Conservation (phyloP, 352 stramenopile species). For the Pythium folliculosum region DNA sequence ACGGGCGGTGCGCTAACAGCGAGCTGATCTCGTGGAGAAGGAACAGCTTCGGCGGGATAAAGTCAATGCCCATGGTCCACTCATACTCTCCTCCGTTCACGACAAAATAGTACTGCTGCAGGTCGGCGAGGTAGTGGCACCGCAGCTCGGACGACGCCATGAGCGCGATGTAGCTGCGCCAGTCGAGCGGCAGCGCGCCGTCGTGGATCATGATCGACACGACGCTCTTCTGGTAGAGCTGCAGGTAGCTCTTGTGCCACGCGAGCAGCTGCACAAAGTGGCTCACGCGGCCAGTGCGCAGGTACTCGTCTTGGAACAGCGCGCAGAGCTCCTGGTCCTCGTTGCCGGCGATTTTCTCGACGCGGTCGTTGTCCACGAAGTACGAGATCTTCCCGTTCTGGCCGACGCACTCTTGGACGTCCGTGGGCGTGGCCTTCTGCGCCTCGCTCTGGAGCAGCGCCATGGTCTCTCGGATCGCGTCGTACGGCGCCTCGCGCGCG, state of each 20-base stretch:
- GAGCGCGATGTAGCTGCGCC: slow-evolving; percentile 83
- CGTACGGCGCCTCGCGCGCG: slow-evolving; percentile 67
- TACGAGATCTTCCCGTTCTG: slow-evolving; percentile 41
- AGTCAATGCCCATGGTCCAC: slow-evolving; percentile 86
- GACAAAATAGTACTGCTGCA: slow-evolving; percentile 85
- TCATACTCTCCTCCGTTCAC: slow-evolving; percentile 76
- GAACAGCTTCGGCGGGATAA: slow-evolving; percentile 81
- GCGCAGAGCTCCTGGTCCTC: slow-evolving; percentile 50
- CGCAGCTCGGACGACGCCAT: slow-evolving; percentile 79
- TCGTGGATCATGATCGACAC: slow-evolving; percentile 74
- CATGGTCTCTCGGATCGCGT: slow-evolving; percentile 61
- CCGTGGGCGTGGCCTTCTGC: slow-evolving; percentile 22
- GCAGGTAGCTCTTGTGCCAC: slow-evolving; percentile 80
- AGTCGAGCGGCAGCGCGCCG: slow-evolving; percentile 76
- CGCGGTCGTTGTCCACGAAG: slow-evolving; percentile 54
- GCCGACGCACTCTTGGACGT: slow-evolving; percentile 11
- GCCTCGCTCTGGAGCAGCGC: slow-evolving; percentile 45
- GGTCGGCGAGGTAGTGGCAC: slow-evolving; percentile 78
- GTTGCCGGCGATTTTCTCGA: slow-evolving; percentile 36
- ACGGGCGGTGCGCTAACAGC: slow-evolving; percentile 82
- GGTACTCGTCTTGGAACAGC: slow-evolving; percentile 62
- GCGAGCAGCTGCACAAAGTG: slow-evolving; percentile 77
- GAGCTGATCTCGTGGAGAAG: slow-evolving; percentile 81
- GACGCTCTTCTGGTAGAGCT: slow-evolving; percentile 65
- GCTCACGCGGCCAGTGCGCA: slow-evolving; percentile 70